Percentiles rank a stretch among this genome's conserved stretches.
Evolutionary conservation across 2,329 filamentous ascomycete genomes (phyloP).

Genomic region (Penicillium concentricum): DNA sequence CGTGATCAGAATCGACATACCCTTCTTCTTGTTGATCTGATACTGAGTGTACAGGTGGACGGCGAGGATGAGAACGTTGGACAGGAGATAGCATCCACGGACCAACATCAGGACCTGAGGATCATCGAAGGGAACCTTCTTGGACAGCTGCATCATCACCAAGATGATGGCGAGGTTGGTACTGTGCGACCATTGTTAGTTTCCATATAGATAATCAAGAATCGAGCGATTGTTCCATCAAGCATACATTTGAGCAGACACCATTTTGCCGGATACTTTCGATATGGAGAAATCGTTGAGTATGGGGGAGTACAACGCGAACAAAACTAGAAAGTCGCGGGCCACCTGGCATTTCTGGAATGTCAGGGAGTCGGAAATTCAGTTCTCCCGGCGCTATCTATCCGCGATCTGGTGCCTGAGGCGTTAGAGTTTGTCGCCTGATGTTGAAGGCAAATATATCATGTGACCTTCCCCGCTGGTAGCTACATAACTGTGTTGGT

Average conservation of each 20-base stretch:
- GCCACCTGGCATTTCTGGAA: conserved; percentile 23
- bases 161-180: conserved; percentile 94
- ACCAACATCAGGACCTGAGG: conserved; percentile 66
- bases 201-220: background rate
- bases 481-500: background rate
- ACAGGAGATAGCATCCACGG: conserved; percentile 64
- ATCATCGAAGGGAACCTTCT: conserved; percentile 92
- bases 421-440: background rate
- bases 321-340: conserved; percentile 10
- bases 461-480: conserved; percentile 1
- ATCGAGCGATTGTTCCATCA: background rate
- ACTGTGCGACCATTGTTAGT: conserved; percentile 48
- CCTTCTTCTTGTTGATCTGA: conserved; percentile 95
- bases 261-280: conserved; percentile 53
- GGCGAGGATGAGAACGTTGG: conserved; percentile 77
- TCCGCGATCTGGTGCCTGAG: background rate
- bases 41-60: conserved; percentile 83
- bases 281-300: conserved; percentile 12
- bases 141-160: conserved; percentile 97
- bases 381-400: background rate
- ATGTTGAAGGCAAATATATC: background rate
- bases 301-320: conserved; percentile 10
- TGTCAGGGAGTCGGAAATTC: conserved; percentile 14
- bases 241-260: conserved; percentile 65
- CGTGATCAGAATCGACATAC: conserved; percentile 61